Base-by-base conservation (phyloP, 768 basidiomycete genomes). In the Lyophyllum atratum region DNA sequence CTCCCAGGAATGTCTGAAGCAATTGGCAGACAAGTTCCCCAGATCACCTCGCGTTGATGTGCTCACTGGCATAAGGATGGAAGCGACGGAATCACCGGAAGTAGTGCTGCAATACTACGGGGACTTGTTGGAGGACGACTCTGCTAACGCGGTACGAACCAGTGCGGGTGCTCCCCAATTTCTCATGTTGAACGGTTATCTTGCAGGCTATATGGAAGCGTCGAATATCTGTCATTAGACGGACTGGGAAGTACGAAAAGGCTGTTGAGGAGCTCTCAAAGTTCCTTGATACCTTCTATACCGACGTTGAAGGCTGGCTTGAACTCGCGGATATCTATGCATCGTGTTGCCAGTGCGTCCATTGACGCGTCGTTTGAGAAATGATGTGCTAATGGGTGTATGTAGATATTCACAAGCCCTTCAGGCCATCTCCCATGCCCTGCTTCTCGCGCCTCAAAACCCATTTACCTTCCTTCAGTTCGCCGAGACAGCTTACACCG, bases 401-500 rank as follows among this genome's bases (percentile, higher is more conserved):
- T 59, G 12, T 48, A 95, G 93, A 66, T 93, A 94, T 66, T 79
- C 82, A 1, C 76, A 74, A 43, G 84, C 93, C 0, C 76, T 94
- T 1, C 84, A 92, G 68, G 80, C 92, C 0, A 77, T 95, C 4
- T 87, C 90, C 11, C 93, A 97, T 72, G 88, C 84, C 6, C 79
- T 95, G 43, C 77, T 94, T 28, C 81, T 97, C 28, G 82, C 86
- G 2, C 92, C 94, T 0, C 92, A 95, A 61, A 95, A 94, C 64
- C 89, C 92, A 0, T 90, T 93, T 65, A 86, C 90, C 37, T 81
- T 86, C 55, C 80, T 95, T n/a, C 88, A 89, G 61, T 87, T 86
- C 48, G 94, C 93, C 0, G 94, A 97, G 71, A 93, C 90, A 9
- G 92, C 92, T 0, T 94, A 91, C 67, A 91, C 92, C 0, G 79